Conservation (phyloP, 139 green algal species). For the Chlorella sp. region DNA sequence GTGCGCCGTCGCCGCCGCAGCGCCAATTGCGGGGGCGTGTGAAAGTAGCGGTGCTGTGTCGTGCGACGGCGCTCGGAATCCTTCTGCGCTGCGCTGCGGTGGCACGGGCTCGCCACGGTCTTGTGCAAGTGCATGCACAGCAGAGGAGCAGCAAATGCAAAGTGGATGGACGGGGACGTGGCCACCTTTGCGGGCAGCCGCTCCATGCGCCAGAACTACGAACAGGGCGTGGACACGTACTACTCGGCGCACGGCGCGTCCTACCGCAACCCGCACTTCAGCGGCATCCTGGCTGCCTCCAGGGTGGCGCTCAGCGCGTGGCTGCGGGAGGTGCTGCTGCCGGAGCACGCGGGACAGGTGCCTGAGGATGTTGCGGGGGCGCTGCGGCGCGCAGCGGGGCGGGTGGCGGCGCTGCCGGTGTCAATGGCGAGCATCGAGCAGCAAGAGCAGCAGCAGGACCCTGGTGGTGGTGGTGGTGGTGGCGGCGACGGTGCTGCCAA, state of each 20-base stretch:
- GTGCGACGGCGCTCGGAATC: too few species aligned
- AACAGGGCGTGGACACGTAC: conserved; percentile 6
- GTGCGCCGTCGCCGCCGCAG: too few species aligned
- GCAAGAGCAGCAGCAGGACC: too few species aligned
- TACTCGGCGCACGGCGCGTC: neutral
- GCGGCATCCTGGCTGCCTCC: neutral
- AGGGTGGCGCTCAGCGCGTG: neutral
- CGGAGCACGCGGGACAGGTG: neutral
- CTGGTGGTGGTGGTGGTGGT: too few species aligned
- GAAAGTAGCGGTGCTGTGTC: too few species aligned
- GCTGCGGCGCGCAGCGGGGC: too few species aligned
- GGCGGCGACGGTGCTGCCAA: too few species aligned
- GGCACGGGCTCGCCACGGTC: neutral
- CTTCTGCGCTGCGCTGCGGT: too few species aligned
- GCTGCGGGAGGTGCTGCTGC: neutral
- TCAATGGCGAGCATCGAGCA: neutral
- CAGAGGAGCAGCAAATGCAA: neutral
- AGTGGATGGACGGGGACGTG: neutral
- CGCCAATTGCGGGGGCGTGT: too few species aligned
- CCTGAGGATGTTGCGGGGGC: too few species aligned
- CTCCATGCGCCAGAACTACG: conserved; percentile 10
- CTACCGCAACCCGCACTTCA: conserved; percentile 15
- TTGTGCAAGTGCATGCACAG: neutral
- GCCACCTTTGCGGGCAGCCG: conserved; percentile 7
- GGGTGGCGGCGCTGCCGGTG: neutral